phyloP scores from a whole-genome alignment of 352 stramenopile species.

The Globisporangium spinosum region DNA sequence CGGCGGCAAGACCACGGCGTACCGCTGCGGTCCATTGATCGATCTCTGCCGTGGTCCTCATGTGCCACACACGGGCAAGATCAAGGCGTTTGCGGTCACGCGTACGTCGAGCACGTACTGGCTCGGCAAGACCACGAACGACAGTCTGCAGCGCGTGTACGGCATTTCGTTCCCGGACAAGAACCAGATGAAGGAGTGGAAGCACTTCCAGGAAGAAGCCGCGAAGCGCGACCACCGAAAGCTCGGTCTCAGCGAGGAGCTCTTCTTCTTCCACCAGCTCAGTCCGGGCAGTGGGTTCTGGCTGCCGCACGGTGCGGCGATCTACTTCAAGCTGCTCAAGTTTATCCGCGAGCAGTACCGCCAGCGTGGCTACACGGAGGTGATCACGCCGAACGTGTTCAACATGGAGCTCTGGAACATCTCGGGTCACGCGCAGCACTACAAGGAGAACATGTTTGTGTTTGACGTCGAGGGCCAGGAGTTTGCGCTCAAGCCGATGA shows the following conservation, averaged over 20 bases:
- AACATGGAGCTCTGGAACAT: constrained; percentile 98
- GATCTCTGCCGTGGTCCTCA: constrained; percentile 96
- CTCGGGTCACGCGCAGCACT: constrained; percentile 96
- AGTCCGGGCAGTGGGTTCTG: constrained; percentile 97
- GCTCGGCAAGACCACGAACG: constrained; percentile 47
- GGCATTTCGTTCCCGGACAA: constrained; percentile 94
- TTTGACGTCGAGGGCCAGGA: constrained; percentile 79
- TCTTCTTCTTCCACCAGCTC: constrained; percentile 95
- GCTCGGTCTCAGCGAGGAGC: constrained; percentile 94
- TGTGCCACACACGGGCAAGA: constrained; percentile 90
- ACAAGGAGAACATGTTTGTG: constrained; percentile 96
- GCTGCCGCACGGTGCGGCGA: constrained; percentile 94
- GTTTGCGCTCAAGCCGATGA: constrained; percentile 99
- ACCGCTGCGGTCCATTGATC: constrained; percentile 97
- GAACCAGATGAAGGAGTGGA: constrained; percentile 82
- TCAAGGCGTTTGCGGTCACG: constrained; percentile 95
- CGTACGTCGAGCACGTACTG: constrained; percentile 94
- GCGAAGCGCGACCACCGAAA: constrained; percentile 95
- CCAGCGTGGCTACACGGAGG: constrained; percentile 92
- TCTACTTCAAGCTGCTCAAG: constrained; percentile 96
- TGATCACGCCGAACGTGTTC: constrained; percentile 97
- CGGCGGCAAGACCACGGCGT: constrained; percentile 95
- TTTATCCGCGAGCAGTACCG: constrained; percentile 87
- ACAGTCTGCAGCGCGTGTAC: constrained; percentile 96
- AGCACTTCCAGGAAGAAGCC: constrained; percentile 92